phyloP scores from a whole-genome alignment of 164 flowering plant genomes.

The Akebia trifoliata region DNA sequence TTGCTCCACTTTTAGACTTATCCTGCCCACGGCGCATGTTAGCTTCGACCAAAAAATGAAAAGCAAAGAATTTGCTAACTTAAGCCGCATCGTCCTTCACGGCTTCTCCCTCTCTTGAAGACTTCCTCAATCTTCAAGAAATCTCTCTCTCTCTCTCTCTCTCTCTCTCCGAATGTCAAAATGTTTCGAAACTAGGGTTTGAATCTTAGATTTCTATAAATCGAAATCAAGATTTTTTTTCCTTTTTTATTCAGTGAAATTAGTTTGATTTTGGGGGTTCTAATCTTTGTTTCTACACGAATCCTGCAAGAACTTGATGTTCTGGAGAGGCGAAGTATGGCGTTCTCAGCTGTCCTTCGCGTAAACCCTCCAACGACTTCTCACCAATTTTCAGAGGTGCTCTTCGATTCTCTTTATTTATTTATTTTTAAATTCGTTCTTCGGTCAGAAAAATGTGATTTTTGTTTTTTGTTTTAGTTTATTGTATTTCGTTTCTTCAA shows the following conservation, averaged over 20 bases:
- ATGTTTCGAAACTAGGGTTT: too few species aligned
- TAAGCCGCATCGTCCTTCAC: background rate
- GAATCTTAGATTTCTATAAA: too few species aligned
- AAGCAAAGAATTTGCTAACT: background rate
- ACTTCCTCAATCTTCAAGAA: background rate
- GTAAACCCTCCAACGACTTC: constrained; percentile 19
- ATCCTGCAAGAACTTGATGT: too few species aligned
- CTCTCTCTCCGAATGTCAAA: too few species aligned
- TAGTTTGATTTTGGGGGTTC: background rate
- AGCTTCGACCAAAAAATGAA: background rate
- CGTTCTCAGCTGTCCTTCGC: constrained; percentile 26
- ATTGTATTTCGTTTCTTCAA: too few species aligned
- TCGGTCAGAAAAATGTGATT: background rate
- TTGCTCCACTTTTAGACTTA: too few species aligned
- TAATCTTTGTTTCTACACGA: too few species aligned
- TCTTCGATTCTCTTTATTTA: background rate
- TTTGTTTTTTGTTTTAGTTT: background rate
- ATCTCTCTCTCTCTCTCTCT: constrained; percentile 9
- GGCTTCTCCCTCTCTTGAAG: background rate
- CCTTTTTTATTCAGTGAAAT: background rate
- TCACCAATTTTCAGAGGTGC: constrained; percentile 22
- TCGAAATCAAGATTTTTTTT: too few species aligned
- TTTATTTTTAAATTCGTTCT: background rate
- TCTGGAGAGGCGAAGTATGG: constrained; percentile 25
- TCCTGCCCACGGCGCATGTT: background rate